Conservation (phyloP, 768 basidiomycete species). For the Agrocybe praecox region DNA sequence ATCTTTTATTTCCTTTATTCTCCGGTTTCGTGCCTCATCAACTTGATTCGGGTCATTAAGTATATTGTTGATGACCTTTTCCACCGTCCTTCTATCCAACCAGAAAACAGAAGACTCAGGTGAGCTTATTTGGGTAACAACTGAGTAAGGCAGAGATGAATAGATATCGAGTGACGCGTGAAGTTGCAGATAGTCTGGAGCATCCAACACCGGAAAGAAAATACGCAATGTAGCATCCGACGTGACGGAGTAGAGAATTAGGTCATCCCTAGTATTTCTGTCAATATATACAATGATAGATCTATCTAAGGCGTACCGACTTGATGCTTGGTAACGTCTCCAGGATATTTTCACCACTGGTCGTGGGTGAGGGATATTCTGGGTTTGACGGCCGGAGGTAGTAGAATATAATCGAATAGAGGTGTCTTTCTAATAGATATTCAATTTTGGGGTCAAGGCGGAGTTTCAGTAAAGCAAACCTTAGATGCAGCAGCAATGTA, state of each 20-base stretch:
- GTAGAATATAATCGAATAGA: constrained; percentile 71
- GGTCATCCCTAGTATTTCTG: constrained; percentile 57
- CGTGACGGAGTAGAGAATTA: constrained; percentile 83
- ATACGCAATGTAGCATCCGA: constrained; percentile 82
- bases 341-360: constrained; percentile 70
- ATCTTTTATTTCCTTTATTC: constrained; percentile 63
- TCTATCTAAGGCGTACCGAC: constrained; percentile 40
- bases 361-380: constrained; percentile 74
- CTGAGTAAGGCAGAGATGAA: constrained; percentile 53
- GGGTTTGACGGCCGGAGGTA: constrained; percentile 68
- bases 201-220: constrained; percentile 86
- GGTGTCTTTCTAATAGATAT: constrained; percentile 49
- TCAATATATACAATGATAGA: background rate
- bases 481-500: constrained; percentile 67
- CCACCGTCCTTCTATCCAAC: constrained; percentile 66
- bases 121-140: constrained; percentile 32
- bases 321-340: constrained; percentile 70
- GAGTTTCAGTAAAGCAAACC: constrained; percentile 24
- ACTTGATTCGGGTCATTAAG: constrained; percentile 35
- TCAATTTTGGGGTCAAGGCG: background rate
- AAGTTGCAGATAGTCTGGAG: constrained; percentile 81
- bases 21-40: constrained; percentile 49
- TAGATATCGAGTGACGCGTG: constrained; percentile 77
- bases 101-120: constrained; percentile 60
- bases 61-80: constrained; percentile 44